Evolutionary conservation across 116 monocot species (phyloP).

Genomic region (Trichopus zeylanicus): DNA sequence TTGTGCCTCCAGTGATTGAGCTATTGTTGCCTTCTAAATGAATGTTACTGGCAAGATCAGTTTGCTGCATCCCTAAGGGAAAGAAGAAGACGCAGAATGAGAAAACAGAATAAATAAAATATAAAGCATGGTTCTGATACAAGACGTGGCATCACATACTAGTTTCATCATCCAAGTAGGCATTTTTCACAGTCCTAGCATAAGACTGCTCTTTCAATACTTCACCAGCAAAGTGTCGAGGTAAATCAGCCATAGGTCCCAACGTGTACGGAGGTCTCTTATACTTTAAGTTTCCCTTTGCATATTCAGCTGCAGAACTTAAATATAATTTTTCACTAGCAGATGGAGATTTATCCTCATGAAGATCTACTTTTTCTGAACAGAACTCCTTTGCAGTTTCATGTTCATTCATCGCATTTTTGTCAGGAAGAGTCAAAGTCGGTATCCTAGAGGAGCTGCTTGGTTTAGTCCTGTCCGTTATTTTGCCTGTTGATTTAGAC

Average conservation of each 20-base stretch:
- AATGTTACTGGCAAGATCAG: constrained; percentile 6
- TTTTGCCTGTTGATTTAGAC: constrained; percentile 23
- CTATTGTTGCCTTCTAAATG: constrained; percentile 23
- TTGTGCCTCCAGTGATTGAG: constrained; percentile 19
- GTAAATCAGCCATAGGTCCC: constrained; percentile 12
- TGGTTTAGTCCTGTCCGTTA: constrained; percentile 18
- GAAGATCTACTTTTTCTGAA: constrained; percentile 20
- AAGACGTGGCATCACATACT: constrained; percentile 24
- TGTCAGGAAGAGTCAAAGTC: constrained; percentile 5
- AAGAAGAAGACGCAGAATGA: constrained; percentile 6
- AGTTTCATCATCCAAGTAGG: constrained; percentile 24
- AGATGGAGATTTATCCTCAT: constrained; percentile 14
- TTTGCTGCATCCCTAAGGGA: constrained; percentile 16
- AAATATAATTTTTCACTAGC: constrained; percentile 17
- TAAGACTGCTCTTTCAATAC: constrained; percentile 17
- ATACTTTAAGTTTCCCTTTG: constrained; percentile 32
- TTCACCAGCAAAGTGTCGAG: constrained; percentile 30
- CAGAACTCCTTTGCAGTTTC: constrained; percentile 12
- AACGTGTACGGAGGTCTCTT: constrained; percentile 76
- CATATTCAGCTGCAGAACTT: constrained; percentile 21
- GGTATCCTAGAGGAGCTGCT: constrained; percentile 10
- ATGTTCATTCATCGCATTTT: constrained; percentile 12
- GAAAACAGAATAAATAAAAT: background rate
- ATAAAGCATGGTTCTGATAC: constrained; percentile 4
- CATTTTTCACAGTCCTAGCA: constrained; percentile 22